Percentiles rank a stretch among this genome's conserved stretches.
These are phyloP conservation scores for Capsicum chinense DNA, from an alignment of 257 asterid genomes.

Conservation along the genomic window DNA sequence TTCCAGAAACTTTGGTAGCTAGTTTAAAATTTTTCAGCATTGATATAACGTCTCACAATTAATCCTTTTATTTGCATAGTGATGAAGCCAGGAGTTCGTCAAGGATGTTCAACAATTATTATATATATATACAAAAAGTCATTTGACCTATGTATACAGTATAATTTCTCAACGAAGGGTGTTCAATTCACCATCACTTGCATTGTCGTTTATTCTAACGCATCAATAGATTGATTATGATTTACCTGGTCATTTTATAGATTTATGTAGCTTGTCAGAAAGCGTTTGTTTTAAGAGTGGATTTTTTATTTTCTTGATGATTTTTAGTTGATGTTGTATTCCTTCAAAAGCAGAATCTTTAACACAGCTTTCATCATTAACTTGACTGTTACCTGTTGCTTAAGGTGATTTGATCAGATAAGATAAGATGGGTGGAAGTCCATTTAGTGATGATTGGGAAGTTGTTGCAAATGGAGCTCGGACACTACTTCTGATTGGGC, in stretches of 20 bases:
- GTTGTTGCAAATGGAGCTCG: slow-evolving; percentile 50
- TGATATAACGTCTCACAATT: no score
- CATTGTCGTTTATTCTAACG: not conserved
- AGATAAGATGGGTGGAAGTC: slow-evolving; percentile 70
- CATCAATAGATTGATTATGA: not conserved
- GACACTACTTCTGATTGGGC: slow-evolving; percentile 73
- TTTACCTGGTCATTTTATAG: not conserved
- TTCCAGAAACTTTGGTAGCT: no score
- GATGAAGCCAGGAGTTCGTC: no score
- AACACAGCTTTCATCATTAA: not conserved
- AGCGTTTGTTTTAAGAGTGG: not conserved
- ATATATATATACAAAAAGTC: no score
- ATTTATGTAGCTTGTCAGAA: not conserved
- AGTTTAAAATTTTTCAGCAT: no score
- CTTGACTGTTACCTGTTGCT: not conserved
- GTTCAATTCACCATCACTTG: not conserved
- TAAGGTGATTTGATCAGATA: not conserved
- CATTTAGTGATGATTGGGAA: slow-evolving; percentile 80
- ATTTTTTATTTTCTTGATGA: not conserved
- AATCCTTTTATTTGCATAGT: no score
- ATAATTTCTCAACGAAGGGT: no score
- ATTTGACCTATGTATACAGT: no score
- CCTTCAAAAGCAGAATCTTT: not conserved
- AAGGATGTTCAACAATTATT: no score
- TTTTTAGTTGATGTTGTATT: not conserved